A percentile compares a stretch with the other conserved stretches of the same genome.
phyloP scores from a whole-genome alignment of 1,139 yeast species.

The Nakaseomyces delphensis region DNA sequence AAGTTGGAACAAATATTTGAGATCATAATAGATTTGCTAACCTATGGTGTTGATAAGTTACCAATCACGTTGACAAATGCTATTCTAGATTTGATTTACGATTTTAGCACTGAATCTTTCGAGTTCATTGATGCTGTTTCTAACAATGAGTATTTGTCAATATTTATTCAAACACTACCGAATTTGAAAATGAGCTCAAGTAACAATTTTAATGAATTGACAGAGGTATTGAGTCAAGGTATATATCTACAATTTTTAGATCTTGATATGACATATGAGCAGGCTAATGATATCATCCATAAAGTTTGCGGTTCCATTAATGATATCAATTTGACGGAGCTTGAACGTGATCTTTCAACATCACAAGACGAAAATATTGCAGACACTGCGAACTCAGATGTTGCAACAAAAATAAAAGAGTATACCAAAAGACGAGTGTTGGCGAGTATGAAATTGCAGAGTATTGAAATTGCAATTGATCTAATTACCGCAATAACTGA shows the following conservation, averaged over 20 bases:
- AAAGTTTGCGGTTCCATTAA: slow-evolving; percentile 30
- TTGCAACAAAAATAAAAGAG: slow-evolving; percentile 36
- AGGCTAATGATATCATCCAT: slow-evolving; percentile 28
- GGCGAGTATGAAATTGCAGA: slow-evolving; percentile 50
- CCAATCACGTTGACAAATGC: slow-evolving; percentile 43
- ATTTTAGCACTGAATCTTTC: slow-evolving; percentile 55
- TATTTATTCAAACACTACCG: slow-evolving; percentile 19
- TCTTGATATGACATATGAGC: slow-evolving; percentile 17
- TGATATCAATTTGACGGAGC: slow-evolving; percentile 37
- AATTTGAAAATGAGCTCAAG: slow-evolving; percentile 25
- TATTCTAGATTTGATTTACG: slow-evolving; percentile 54
- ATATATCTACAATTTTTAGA: slow-evolving; percentile 54
- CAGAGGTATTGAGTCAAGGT: slow-evolving; percentile 49
- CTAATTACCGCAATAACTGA: slow-evolving; percentile 70
- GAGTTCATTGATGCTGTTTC: slow-evolving; percentile 42
- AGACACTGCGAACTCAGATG: slow-evolving; percentile 32
- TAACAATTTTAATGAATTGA: slow-evolving; percentile 35
- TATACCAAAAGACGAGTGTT: slow-evolving; percentile 36
- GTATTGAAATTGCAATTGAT: slow-evolving; percentile 65
- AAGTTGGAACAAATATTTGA: slow-evolving; percentile 33
- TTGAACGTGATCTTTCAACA: slow-evolving; percentile 16
- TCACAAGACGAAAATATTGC: slow-evolving; percentile 33
- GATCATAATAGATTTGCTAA: slow-evolving; percentile 39
- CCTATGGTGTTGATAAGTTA: slow-evolving; percentile 27
- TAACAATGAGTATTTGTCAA: slow-evolving; percentile 22